phyloP scores from a whole-genome alignment of 2,329 filamentous ascomycete species.

The Chalara sp. region DNA sequence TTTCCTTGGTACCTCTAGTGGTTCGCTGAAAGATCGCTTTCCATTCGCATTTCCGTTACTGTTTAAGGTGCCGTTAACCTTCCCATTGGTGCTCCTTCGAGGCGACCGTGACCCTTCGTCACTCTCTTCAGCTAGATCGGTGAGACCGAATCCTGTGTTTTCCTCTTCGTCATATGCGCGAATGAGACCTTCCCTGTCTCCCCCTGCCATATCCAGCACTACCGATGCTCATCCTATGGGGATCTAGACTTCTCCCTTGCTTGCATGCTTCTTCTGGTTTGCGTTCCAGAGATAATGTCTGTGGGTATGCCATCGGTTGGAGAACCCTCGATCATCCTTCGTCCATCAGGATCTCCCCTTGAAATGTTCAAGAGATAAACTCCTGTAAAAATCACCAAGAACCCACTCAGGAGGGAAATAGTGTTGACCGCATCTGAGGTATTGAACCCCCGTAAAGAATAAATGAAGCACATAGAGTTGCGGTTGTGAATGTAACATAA shows the following conservation, averaged over 20 bases:
- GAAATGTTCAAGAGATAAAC: slow-evolving; percentile 97
- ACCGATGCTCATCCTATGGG: slow-evolving; percentile 54
- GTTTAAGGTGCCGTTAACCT: slow-evolving; percentile 17
- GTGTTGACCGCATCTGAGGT: slow-evolving; percentile 89
- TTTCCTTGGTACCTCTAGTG: slow-evolving; percentile 15
- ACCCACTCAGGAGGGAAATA: slow-evolving; percentile 84
- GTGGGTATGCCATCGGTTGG: slow-evolving; percentile 76
- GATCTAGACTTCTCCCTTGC: slow-evolving; percentile 65
- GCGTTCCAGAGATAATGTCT: slow-evolving; percentile 81
- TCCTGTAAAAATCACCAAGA: slow-evolving; percentile 89
- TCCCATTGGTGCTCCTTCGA: slow-evolving; percentile 18
- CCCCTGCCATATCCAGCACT: slow-evolving; percentile 48
- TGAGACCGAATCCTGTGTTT: slow-evolving; percentile 64
- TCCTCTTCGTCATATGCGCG: slow-evolving; percentile 85
- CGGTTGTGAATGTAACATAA: slow-evolving; percentile 96
- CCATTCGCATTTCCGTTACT: slow-evolving; percentile 28
- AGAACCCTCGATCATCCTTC: slow-evolving; percentile 53
- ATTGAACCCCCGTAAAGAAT: slow-evolving; percentile 93
- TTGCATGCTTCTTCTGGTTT: slow-evolving; percentile 92
- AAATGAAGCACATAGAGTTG: slow-evolving; percentile 88
- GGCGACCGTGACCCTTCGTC: slow-evolving; percentile 47
- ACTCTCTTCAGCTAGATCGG: slow-evolving; percentile 72
- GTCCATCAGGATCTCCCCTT: slow-evolving; percentile 79
- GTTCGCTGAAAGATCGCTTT: slow-evolving; percentile 23
- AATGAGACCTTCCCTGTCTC: slow-evolving; percentile 77